phyloP scores from a whole-genome alignment of 2,329 filamentous ascomycete species.

The Diaporthe australafricana region DNA sequence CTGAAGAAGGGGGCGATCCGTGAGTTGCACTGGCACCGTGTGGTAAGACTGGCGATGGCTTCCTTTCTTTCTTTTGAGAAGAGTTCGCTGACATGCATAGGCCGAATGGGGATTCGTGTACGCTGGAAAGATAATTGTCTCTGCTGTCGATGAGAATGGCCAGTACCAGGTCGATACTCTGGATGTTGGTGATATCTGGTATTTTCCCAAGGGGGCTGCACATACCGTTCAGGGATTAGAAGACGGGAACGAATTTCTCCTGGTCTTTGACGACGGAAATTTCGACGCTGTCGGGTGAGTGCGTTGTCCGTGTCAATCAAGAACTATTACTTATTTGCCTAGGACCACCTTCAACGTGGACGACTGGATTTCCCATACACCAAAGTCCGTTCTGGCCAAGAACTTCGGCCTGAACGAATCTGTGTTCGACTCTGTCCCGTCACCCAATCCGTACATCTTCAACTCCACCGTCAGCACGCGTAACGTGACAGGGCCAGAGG shows the following conservation, averaged over 20 bases:
- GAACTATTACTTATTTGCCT: background rate
- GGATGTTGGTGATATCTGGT: constrained; percentile 74
- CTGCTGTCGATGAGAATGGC: constrained; percentile 72
- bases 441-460: constrained; percentile 71
- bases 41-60: background rate
- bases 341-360: constrained; percentile 78
- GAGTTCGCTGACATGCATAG: constrained; percentile 49
- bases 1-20: constrained; percentile 73
- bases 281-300: constrained; percentile 17
- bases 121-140: constrained; percentile 65
- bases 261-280: constrained; percentile 51
- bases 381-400: constrained; percentile 71
- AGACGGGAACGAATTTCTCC: constrained; percentile 75
- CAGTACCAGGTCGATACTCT: constrained; percentile 66
- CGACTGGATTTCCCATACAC: constrained; percentile 77
- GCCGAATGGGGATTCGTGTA: constrained; percentile 77
- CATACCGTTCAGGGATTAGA: constrained; percentile 74
- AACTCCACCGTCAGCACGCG: constrained; percentile 64
- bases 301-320: rapidly evolving
- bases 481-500: constrained; percentile 57
- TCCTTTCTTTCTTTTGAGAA: too few species aligned
- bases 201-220: constrained; percentile 74
- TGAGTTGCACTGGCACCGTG: constrained; percentile 74
- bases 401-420: constrained; percentile 74
- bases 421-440: constrained; percentile 69